phyloP scores from a whole-genome alignment of 2,329 filamentous ascomycete genomes.

The Ophiostoma tasmaniense region DNA sequence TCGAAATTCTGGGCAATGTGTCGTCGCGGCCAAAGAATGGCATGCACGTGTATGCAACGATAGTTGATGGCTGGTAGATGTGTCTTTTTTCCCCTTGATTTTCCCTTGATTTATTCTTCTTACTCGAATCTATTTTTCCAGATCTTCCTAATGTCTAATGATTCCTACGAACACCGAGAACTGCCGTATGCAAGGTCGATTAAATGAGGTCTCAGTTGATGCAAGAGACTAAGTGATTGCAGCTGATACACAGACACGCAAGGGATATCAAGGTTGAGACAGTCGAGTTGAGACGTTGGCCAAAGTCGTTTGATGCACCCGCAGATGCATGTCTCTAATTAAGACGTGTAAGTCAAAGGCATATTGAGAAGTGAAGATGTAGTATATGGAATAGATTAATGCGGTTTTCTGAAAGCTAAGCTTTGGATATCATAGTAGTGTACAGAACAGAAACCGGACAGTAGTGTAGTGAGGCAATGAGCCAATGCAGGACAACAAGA shows the following conservation, averaged over 20 bases:
- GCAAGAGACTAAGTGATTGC: not conserved
- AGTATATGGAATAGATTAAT: not conserved
- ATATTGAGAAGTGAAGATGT: not conserved
- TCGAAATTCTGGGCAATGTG: constrained; percentile 60
- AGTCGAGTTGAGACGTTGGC: too few relatives aligned
- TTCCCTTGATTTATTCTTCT: not conserved
- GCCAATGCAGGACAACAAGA: not conserved
- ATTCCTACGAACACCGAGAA: not conserved
- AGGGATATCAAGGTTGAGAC: not conserved
- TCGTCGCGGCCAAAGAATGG: constrained; percentile 67
- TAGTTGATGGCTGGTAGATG: constrained; percentile 56
- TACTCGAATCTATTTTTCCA: not conserved
- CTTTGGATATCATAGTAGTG: constrained; percentile 2
- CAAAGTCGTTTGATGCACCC: not conserved
- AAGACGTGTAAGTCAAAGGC: not conserved
- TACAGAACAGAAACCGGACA: constrained; percentile 1
- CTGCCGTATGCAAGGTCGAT: not conserved
- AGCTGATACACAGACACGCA: not conserved
- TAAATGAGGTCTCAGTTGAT: not conserved
- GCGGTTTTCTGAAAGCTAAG: not conserved
- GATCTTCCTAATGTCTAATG: not conserved
- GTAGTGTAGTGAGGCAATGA: not conserved
- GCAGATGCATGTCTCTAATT: not conserved
- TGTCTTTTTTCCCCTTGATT: not conserved
- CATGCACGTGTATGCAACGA: constrained; percentile 57